These are phyloP conservation scores for Peronosclerospora sorghi DNA, from an alignment of 352 stramenopile genomes.

Conservation along the genomic window DNA sequence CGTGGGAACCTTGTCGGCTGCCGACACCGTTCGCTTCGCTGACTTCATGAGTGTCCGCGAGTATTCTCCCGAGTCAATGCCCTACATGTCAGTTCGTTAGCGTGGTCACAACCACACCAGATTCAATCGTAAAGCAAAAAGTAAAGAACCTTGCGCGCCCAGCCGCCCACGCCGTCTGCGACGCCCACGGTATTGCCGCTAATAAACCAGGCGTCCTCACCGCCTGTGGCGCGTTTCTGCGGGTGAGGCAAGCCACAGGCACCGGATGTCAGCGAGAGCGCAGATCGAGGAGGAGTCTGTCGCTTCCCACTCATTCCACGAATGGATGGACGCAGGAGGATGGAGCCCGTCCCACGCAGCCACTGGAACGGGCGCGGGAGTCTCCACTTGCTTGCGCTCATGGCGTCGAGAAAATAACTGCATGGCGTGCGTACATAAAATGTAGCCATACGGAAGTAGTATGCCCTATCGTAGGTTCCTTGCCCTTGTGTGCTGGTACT, in stretches of 20 bases:
- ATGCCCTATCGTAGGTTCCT: too few species aligned
- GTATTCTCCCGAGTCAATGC: slow-evolving; percentile 83
- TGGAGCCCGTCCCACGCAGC: not conserved
- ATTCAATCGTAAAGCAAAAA: not conserved
- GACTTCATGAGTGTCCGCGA: slow-evolving; percentile 72
- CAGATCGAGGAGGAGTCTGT: slow-evolving; percentile 11
- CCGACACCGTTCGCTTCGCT: slow-evolving; percentile 15
- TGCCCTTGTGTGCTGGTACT: too few species aligned
- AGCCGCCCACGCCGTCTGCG: slow-evolving; percentile 79
- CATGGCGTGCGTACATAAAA: too few species aligned
- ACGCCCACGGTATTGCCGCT: slow-evolving; percentile 67
- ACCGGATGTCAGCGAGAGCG: slow-evolving; percentile 45
- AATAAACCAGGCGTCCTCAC: slow-evolving; percentile 83
- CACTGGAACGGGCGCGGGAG: too few species aligned
- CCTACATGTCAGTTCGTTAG: slow-evolving; percentile 20
- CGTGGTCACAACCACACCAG: not conserved
- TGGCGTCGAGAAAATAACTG: too few species aligned
- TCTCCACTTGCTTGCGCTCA: too few species aligned
- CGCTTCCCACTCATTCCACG: slow-evolving; percentile 13
- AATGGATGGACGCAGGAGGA: not conserved
- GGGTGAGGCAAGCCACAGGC: slow-evolving; percentile 73
- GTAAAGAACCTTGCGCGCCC: slow-evolving; percentile 64
- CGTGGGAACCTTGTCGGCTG: slow-evolving; percentile 23
- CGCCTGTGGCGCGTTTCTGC: slow-evolving; percentile 70
- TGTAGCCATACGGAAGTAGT: too few species aligned